Conservation (phyloP, 2,329 filamentous ascomycete species). For the Paramyrothecium sp. region DNA sequence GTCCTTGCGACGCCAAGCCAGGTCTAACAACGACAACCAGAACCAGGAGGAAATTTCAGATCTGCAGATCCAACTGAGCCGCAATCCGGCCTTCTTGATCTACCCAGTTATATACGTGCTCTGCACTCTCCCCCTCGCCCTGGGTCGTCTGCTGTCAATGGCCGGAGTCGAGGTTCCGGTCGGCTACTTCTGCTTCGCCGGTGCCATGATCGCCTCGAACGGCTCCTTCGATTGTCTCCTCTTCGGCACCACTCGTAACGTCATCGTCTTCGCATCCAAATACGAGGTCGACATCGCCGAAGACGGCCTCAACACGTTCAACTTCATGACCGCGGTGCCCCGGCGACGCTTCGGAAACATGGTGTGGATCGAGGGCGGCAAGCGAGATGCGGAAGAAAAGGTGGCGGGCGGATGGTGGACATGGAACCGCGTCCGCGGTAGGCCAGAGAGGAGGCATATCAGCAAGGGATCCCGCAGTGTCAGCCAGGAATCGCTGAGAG, state of each 20-base stretch:
- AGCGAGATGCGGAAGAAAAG: slow-evolving; percentile 7
- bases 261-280: slow-evolving; percentile 47
- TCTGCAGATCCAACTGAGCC: slow-evolving; percentile 16
- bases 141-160: slow-evolving; percentile 63
- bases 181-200: slow-evolving; percentile 57
- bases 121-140: slow-evolving; percentile 66
- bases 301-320: slow-evolving; percentile 50
- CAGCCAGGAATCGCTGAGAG: slow-evolving; percentile 31
- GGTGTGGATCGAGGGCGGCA: slow-evolving; percentile 33
- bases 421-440: slow-evolving; percentile 14
- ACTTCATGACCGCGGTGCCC: slow-evolving; percentile 42
- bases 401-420: slow-evolving; percentile 24
- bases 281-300: slow-evolving; percentile 37
- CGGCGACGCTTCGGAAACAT: slow-evolving; percentile 40
- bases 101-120: slow-evolving; percentile 69
- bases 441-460: not conserved
- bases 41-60: slow-evolving; percentile 9
- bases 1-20: slow-evolving; percentile 28
- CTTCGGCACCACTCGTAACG: slow-evolving; percentile 50
- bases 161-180: slow-evolving; percentile 49
- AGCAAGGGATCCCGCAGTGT: slow-evolving; percentile 12
- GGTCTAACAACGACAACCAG: slow-evolving; percentile 3
- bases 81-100: slow-evolving; percentile 57
- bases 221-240: slow-evolving; percentile 54
- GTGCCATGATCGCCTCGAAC: slow-evolving; percentile 56